Evolutionary conservation across 805 yeast species (phyloP).

Genomic region (Barnettozyma vustinii): DNA sequence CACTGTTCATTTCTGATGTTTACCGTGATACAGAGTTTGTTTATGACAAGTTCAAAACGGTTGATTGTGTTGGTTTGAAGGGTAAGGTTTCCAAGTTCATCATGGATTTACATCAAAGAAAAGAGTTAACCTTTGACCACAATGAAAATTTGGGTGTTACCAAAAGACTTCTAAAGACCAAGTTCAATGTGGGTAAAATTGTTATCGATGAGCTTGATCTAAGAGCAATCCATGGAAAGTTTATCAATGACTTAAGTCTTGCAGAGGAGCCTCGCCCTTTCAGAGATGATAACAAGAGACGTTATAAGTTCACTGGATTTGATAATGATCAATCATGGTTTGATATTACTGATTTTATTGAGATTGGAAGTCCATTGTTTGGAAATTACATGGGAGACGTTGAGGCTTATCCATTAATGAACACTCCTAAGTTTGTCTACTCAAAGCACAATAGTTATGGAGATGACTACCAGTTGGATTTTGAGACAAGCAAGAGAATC

Average conservation of each 20-base stretch:
- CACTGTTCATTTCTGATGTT: slow-evolving; percentile 70
- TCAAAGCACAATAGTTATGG: slow-evolving; percentile 54
- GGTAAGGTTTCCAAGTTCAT: slow-evolving; percentile 49
- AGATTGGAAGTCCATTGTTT: slow-evolving; percentile 42
- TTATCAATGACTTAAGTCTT: slow-evolving; percentile 25
- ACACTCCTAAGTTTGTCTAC: slow-evolving; percentile 66
- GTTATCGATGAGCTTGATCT: slow-evolving; percentile 52
- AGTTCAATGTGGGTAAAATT: slow-evolving; percentile 63
- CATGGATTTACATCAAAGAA: slow-evolving; percentile 64
- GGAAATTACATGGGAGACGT: slow-evolving; percentile 36
- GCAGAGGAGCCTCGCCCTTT: slow-evolving; percentile 14
- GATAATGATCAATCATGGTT: slow-evolving; percentile 58
- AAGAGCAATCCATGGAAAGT: slow-evolving; percentile 44
- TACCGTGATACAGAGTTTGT: slow-evolving; percentile 45
- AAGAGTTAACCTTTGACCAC: slow-evolving; percentile 39
- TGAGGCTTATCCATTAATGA: slow-evolving; percentile 54
- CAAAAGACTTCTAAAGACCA: slow-evolving; percentile 46
- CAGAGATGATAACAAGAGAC: slow-evolving; percentile 5
- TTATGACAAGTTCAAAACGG: slow-evolving; percentile 34
- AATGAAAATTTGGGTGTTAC: slow-evolving; percentile 43
- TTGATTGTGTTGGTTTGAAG: slow-evolving; percentile 62
- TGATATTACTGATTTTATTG: slow-evolving; percentile 57
- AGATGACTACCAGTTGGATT: slow-evolving; percentile 34
- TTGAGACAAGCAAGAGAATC: slow-evolving; percentile 29
- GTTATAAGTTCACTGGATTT: slow-evolving; percentile 31